These are phyloP conservation scores for Scheffersomyces coipomensis DNA, from an alignment of 805 yeast species.

Conservation along the genomic window DNA sequence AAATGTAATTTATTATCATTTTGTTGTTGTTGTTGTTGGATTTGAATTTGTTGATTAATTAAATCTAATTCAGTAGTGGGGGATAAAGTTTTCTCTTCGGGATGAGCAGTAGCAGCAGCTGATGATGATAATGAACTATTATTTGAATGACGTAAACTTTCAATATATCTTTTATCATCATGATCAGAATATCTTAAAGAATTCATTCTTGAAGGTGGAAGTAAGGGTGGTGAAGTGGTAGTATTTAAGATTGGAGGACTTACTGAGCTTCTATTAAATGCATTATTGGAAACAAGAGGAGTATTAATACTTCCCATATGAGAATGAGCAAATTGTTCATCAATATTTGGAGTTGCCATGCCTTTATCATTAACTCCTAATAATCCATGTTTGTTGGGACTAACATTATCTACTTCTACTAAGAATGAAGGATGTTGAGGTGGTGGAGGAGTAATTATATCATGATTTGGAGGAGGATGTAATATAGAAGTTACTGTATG, in stretches of 20 bases:
- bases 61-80: not conserved
- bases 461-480: not conserved
- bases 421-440: slow-evolving; percentile 13
- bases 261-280: not conserved
- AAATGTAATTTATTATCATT: slow-evolving; percentile 16
- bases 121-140: slow-evolving; percentile 1
- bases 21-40: not conserved
- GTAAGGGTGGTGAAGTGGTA: slow-evolving; percentile 2
- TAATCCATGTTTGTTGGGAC: slow-evolving; percentile 19
- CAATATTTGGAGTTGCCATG: slow-evolving; percentile 2
- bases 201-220: slow-evolving; percentile 8
- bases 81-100: not conserved
- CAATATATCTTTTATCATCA: slow-evolving; percentile 10
- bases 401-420: slow-evolving; percentile 11
- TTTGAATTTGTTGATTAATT: not conserved
- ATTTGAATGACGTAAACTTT: slow-evolving; percentile 8
- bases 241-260: slow-evolving; percentile 2
- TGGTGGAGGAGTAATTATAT: not conserved
- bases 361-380: slow-evolving; percentile 4
- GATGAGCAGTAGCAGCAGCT: too few species aligned
- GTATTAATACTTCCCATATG: slow-evolving; percentile 2
- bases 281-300: slow-evolving; percentile 3
- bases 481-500: not conserved
- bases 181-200: slow-evolving; percentile 8
- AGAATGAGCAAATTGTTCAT: slow-evolving; percentile 4